phyloP scores from a whole-genome alignment of 2,329 filamentous ascomycete genomes.

The Talaromyces albobiverticillius region DNA sequence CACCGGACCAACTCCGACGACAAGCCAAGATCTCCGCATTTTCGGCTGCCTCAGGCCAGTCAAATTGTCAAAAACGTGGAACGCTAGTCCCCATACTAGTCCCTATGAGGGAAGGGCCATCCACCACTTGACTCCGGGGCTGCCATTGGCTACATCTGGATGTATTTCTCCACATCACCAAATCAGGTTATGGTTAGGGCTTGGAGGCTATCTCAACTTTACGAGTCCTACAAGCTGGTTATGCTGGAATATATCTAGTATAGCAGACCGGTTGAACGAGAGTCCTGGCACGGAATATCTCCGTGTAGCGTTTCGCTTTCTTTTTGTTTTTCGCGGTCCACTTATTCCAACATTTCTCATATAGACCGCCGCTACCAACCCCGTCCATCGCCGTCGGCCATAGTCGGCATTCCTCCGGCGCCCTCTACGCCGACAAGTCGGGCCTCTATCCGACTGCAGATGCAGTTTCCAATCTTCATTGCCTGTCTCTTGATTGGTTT shows the following conservation, averaged over 20 bases:
- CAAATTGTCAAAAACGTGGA: too few species aligned
- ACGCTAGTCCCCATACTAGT: not conserved
- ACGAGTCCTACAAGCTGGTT: not conserved
- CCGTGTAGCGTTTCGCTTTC: too few species aligned
- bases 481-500: not conserved
- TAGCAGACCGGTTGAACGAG: too few species aligned
- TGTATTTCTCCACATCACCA: not conserved
- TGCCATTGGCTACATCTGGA: not conserved
- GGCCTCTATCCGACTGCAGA: too few species aligned
- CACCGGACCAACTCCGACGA: not conserved
- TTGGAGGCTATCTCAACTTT: not conserved
- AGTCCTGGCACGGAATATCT: too few species aligned
- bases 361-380: not conserved
- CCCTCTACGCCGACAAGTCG: not conserved
- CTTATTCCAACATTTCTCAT: too few species aligned
- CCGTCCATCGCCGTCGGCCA: not conserved
- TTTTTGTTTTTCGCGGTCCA: too few species aligned
- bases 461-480: not conserved
- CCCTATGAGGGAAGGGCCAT: not conserved
- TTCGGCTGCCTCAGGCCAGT: not conserved
- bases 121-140: not conserved
- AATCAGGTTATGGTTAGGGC: not conserved
- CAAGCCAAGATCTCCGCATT: not conserved
- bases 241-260: too few species aligned
- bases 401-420: slow-evolving; percentile 1